Percentiles rank a stretch among this genome's conserved stretches.
These are phyloP conservation scores for Suillus subalutaceus DNA, from an alignment of 768 basidiomycete genomes.

Conservation along the genomic window DNA sequence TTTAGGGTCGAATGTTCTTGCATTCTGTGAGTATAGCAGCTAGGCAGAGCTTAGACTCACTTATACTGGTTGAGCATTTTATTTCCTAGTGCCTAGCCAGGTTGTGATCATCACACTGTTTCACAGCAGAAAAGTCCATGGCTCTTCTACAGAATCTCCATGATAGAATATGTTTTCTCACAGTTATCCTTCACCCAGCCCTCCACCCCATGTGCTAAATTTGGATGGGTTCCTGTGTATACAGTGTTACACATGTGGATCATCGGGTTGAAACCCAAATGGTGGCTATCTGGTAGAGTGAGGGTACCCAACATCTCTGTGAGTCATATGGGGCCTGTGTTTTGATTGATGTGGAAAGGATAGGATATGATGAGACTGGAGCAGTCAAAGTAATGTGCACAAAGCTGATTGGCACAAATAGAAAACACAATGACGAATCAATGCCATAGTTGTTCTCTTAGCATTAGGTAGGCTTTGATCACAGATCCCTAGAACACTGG, in stretches of 20 bases:
- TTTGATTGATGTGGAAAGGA: background rate
- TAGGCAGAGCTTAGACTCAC: no score
- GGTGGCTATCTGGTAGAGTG: background rate
- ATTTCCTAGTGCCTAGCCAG: no score
- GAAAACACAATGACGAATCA: background rate
- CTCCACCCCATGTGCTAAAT: background rate
- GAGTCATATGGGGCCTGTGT: background rate
- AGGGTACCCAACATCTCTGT: background rate
- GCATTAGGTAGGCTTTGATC: background rate
- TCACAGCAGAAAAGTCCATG: background rate
- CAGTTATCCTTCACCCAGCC: background rate
- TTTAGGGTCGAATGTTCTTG: no score
- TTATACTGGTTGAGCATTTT: no score
- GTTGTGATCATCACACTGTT: no score
- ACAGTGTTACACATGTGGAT: background rate
- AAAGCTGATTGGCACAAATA: background rate
- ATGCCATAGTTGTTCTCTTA: background rate
- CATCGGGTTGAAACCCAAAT: background rate
- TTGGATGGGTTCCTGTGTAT: background rate
- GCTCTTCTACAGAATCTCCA: background rate
- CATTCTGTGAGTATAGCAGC: no score
- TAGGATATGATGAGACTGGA: background rate
- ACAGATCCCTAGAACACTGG: background rate
- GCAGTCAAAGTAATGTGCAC: background rate
- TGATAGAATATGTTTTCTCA: background rate